These are phyloP conservation scores for Acacia acuminata DNA, from an alignment of 306 rosid genomes.

Conservation along the genomic window DNA sequence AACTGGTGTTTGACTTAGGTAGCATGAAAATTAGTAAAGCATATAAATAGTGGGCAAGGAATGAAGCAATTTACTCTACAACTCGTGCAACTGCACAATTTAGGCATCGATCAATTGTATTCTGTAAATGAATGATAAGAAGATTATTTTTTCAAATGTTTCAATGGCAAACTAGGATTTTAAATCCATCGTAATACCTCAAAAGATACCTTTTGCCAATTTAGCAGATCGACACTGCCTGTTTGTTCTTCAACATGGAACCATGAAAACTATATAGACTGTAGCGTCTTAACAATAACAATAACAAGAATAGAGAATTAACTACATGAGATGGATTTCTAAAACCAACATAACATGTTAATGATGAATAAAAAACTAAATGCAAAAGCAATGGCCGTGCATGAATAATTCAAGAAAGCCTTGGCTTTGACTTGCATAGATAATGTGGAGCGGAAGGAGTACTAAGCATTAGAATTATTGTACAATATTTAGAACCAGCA, in stretches of 20 bases:
- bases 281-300: not conserved
- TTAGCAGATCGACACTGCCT: not conserved
- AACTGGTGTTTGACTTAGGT: not conserved
- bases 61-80: not conserved
- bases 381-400: not conserved
- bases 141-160: not conserved
- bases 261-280: not conserved
- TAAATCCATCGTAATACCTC: not conserved
- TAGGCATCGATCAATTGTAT: not conserved
- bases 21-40: not conserved
- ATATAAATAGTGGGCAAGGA: not conserved
- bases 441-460: not conserved
- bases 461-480: not conserved
- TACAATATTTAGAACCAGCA: not conserved
- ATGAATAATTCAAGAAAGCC: not conserved
- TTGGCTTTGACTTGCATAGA: not conserved
- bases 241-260: not conserved
- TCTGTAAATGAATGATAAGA: not conserved
- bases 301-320: not conserved
- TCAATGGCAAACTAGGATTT: not conserved
- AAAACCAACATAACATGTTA: not conserved
- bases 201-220: not conserved
- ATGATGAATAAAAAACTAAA: constrained; percentile 11
- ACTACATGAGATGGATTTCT: not conserved
- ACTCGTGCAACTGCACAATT: not conserved